A percentile compares a stretch with the other conserved stretches of the same genome.
Evolutionary conservation across 2,329 filamentous ascomycete species (phyloP).

Genomic region (Fonsecaea pedrosoi): DNA sequence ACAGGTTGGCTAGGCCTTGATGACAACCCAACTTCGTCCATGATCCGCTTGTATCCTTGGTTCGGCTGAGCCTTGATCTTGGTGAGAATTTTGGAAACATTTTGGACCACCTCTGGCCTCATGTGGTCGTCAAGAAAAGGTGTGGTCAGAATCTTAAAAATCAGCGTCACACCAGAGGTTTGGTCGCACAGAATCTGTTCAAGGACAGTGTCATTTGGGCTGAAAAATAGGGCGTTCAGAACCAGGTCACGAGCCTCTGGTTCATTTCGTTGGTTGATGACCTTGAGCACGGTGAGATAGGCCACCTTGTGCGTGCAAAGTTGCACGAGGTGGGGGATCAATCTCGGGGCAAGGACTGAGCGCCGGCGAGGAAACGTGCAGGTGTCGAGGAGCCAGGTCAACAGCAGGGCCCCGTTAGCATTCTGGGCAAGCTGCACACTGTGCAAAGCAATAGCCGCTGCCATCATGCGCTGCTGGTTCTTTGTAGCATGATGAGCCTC

Average conservation of each 20-base stretch:
- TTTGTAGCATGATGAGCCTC: slow-evolving; percentile 95
- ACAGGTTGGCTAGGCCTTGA: slow-evolving; percentile 46
- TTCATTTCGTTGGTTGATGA: slow-evolving; percentile 97
- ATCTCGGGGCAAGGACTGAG: slow-evolving; percentile 86
- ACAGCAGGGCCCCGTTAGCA: slow-evolving; percentile 87
- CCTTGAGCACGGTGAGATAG: slow-evolving; percentile 94
- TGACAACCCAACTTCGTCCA: slow-evolving; percentile 96
- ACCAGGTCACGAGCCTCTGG: slow-evolving; percentile 89
- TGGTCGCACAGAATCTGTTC: slow-evolving; percentile 92
- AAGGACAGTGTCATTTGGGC: slow-evolving; percentile 80
- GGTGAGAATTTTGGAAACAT: slow-evolving; percentile 84
- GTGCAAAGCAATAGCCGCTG: slow-evolving; percentile 92
- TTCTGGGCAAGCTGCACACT: slow-evolving; percentile 96
- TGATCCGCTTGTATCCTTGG: slow-evolving; percentile 96
- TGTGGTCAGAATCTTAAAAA: slow-evolving; percentile 98
- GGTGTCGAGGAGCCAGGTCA: slow-evolving; percentile 98
- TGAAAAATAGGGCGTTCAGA: slow-evolving; percentile 90
- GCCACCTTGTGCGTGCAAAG: slow-evolving; percentile 98
- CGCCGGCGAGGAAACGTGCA: slow-evolving; percentile 93
- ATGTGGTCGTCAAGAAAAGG: slow-evolving; percentile 96
- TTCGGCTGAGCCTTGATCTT: slow-evolving; percentile 91
- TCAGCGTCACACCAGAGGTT: slow-evolving; percentile 88
- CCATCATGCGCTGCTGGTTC: slow-evolving; percentile 93
- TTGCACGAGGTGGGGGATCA: slow-evolving; percentile 91
- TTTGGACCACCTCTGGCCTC: slow-evolving; percentile 85